Evolutionary conservation across 169 alveolate genomes (phyloP).

Genomic region (Eimeria falciformis): DNA sequence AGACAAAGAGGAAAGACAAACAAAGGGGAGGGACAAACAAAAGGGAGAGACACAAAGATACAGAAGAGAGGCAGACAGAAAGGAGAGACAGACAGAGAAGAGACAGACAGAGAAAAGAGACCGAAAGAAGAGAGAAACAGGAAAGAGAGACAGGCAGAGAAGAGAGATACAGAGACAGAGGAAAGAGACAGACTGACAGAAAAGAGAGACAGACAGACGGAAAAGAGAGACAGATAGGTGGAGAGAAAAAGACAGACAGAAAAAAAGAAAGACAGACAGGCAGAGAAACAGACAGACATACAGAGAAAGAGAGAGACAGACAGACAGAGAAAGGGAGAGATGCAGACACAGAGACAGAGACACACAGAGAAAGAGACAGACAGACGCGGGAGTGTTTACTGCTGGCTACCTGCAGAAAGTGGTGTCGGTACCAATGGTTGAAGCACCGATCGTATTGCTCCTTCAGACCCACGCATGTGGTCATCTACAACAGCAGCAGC

Average conservation of each 20-base stretch:
- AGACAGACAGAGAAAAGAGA: neutral
- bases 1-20: neutral
- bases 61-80: neutral
- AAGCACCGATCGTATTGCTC: slow-evolving; percentile 72
- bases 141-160: neutral
- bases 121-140: neutral
- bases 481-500: slow-evolving; percentile 37
- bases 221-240: neutral
- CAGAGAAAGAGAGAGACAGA: neutral
- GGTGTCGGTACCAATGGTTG: slow-evolving; percentile 75
- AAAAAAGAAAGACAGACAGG: neutral
- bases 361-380: neutral
- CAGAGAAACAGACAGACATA: neutral
- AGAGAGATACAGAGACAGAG: neutral
- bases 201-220: neutral
- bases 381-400: neutral
- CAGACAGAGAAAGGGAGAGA: neutral
- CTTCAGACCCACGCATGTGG: slow-evolving; percentile 62
- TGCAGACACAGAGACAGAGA: neutral
- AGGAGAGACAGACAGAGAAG: neutral
- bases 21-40: neutral
- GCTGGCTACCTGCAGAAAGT: slow-evolving; percentile 23
- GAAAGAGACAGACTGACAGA: too few relatives aligned
- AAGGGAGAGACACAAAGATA: neutral
- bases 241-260: neutral